Evolutionary conservation across 1,284 basidiomycete species (phyloP).

Genomic region (Apiotrichum sp.): DNA sequence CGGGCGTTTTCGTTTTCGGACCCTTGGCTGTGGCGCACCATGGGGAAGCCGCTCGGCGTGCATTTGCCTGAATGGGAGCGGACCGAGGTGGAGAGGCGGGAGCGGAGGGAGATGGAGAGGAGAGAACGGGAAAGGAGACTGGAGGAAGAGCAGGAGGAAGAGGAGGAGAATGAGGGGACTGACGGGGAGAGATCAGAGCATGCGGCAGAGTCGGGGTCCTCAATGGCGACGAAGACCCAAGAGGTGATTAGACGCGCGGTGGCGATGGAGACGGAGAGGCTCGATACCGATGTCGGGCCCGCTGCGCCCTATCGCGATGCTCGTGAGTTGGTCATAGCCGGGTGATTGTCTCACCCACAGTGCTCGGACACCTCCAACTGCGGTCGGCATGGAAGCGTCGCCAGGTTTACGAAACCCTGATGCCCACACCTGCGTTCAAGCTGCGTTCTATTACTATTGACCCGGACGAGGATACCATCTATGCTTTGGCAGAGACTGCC

Average conservation of each 20-base stretch:
- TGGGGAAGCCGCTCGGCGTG: constrained; percentile 16
- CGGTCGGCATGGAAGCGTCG: constrained; percentile 7
- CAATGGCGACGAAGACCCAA: too few relatives aligned
- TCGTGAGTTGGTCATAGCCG: constrained; percentile 7
- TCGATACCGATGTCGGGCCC: too few relatives aligned
- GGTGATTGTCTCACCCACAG: neutral
- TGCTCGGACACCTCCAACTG: neutral
- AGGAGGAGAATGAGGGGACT: too few relatives aligned
- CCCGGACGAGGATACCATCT: constrained; percentile 3
- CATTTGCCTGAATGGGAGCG: constrained; percentile 6
- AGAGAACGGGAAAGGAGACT: too few relatives aligned
- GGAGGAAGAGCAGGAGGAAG: too few relatives aligned
- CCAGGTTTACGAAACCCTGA: constrained; percentile 2
- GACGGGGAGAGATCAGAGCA: too few relatives aligned
- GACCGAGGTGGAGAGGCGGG: neutral
- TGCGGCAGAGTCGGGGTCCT: too few relatives aligned
- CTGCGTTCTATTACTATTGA: constrained; percentile 1
- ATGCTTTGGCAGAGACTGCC: constrained; percentile 4
- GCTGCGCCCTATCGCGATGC: neutral
- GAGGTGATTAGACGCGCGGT: too few relatives aligned
- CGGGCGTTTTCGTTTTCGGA: constrained; percentile 14
- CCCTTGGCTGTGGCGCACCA: constrained; percentile 16
- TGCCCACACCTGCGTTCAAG: constrained; percentile 5
- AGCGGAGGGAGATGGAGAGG: too few relatives aligned
- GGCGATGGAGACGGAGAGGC: too few relatives aligned